Conservation (phyloP, 371 early-diverging fungal species). For the Mucor piriformis region DNA sequence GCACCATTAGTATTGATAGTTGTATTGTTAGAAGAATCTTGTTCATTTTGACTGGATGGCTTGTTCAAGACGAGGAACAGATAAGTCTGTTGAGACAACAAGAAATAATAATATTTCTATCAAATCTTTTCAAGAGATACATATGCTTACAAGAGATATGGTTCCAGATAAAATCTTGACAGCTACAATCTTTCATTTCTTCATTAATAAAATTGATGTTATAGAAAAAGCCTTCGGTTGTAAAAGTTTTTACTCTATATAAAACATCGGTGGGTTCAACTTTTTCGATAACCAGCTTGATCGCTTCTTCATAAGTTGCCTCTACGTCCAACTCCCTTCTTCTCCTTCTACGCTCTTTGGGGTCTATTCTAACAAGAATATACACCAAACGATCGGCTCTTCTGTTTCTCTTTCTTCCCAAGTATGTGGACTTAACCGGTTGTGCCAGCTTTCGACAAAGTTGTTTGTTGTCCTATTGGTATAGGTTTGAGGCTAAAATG, state of each 20-base stretch:
- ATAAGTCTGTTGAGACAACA: neutral
- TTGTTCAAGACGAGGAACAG: neutral
- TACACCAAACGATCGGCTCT: conserved; percentile 1
- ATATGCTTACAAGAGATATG: neutral
- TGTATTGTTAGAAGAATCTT: neutral
- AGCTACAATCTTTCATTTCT: neutral
- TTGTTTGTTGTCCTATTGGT: conserved; percentile 25
- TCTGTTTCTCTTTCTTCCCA: neutral
- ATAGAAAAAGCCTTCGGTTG: neutral
- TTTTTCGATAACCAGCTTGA: neutral
- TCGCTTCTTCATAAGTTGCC: neutral
- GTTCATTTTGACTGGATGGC: neutral
- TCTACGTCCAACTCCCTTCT: neutral
- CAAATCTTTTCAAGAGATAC: neutral
- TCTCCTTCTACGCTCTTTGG: conserved; percentile 10
- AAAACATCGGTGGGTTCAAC: neutral
- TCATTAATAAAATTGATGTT: neutral
- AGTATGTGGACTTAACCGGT: conserved; percentile 16
- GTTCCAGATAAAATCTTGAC: neutral
- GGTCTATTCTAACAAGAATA: conserved; percentile 5
- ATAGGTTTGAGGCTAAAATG: conserved; percentile 1
- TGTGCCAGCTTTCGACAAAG: conserved; percentile 25
- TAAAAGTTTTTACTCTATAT: neutral
- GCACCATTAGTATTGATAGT: neutral
- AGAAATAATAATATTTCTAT: neutral